A percentile compares a stretch with the other conserved stretches of the same genome.
Evolutionary conservation across 371 early-diverging fungal species (phyloP).

Genomic region (Mucor sp.): DNA sequence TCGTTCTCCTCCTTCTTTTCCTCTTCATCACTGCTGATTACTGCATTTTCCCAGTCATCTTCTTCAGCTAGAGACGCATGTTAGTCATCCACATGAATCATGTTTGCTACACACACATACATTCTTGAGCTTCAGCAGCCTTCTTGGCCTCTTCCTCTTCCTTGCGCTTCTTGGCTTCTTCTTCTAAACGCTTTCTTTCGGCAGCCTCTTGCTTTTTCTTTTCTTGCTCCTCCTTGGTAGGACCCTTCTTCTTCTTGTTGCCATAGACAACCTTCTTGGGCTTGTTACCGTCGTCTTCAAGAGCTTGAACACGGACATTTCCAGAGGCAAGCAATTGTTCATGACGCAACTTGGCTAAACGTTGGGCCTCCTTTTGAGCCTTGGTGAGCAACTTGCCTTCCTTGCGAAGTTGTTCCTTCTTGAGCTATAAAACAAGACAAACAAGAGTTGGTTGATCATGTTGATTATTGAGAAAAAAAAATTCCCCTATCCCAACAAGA

Average conservation of each 20-base stretch:
- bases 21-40: constrained; percentile 39
- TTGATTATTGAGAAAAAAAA: neutral
- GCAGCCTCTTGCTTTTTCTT: constrained; percentile 42
- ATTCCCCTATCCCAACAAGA: neutral
- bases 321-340: constrained; percentile 83
- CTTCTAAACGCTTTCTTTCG: constrained; percentile 44
- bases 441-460: neutral
- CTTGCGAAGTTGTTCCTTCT: constrained; percentile 88
- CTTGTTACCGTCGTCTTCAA: constrained; percentile 48
- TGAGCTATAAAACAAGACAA: constrained; percentile 45
- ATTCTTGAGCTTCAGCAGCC: constrained; percentile 45
- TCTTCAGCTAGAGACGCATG: constrained; percentile 25
- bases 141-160: constrained; percentile 49
- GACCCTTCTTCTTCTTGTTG: constrained; percentile 65
- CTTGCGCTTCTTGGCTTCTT: constrained; percentile 51
- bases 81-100: too few species aligned
- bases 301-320: constrained; percentile 75
- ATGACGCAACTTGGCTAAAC: constrained; percentile 70
- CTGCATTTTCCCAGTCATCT: constrained; percentile 60
- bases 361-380: constrained; percentile 89
- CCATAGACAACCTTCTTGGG: constrained; percentile 55
- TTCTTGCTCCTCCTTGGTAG: constrained; percentile 42
- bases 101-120: constrained; percentile 19
- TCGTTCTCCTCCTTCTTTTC: constrained; percentile 23
- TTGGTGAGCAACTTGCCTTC: constrained; percentile 93